phyloP scores from a whole-genome alignment of 331 rosid species.

The Stylosanthes scabra region DNA sequence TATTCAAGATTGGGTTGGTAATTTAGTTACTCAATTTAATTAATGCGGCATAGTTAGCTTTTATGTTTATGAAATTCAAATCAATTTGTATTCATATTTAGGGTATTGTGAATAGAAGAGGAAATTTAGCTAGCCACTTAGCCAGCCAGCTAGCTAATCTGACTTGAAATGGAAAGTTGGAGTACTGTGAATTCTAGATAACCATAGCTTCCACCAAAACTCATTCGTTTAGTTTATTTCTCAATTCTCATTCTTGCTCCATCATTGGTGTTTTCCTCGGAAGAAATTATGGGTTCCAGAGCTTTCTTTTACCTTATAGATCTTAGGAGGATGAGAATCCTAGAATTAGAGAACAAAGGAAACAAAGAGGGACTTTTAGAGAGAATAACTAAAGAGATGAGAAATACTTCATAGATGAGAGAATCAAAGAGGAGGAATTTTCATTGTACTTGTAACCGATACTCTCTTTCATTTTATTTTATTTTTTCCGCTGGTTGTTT shows the following conservation, averaged over 20 bases:
- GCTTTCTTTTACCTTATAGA: no score
- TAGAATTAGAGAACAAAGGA: no score
- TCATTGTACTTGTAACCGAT: no score
- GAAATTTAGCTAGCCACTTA: not conserved
- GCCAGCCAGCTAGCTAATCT: not conserved
- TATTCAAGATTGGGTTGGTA: not conserved
- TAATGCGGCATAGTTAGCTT: not conserved
- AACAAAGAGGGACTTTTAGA: no score
- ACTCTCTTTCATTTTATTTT: not conserved
- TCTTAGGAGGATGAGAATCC: no score
- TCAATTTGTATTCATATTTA: not conserved
- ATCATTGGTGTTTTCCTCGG: no score
- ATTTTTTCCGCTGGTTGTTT: not conserved
- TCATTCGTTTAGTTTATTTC: not conserved
- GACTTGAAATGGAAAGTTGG: not conserved
- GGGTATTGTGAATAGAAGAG: not conserved
- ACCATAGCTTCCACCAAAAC: not conserved
- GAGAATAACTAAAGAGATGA: no score
- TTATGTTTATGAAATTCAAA: not conserved
- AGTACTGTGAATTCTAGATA: not conserved
- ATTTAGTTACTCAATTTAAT: not conserved
- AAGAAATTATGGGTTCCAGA: not conserved
- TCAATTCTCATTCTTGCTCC: not conserved
- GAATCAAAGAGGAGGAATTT: no score
- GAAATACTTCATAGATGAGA: no score